These are phyloP conservation scores for Hondaea fermentalgiana DNA, from an alignment of 108 stramenopile genomes.

Conservation along the genomic window DNA sequence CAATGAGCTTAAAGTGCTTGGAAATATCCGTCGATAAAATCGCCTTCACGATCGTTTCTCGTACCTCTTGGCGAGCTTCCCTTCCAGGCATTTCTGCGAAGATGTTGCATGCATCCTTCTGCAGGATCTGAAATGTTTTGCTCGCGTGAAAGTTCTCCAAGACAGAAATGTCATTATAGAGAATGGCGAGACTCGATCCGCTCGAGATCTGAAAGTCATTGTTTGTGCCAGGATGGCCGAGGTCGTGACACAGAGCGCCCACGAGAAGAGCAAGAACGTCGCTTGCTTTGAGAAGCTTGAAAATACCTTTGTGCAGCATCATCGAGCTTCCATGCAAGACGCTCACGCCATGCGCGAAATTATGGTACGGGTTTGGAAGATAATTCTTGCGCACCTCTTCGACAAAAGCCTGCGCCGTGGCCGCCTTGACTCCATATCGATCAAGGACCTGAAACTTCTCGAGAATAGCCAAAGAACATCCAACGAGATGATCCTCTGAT, in stretches of 20 bases:
- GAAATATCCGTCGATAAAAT: slow-evolving; percentile 45
- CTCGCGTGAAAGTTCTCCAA: slow-evolving; percentile 50
- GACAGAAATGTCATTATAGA: slow-evolving; percentile 46
- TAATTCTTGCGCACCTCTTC: not conserved
- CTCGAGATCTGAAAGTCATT: slow-evolving; percentile 43
- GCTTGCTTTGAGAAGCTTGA: not conserved
- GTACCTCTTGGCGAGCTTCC: not conserved
- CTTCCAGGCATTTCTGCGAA: not conserved
- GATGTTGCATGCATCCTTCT: slow-evolving; percentile 29
- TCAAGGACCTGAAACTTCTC: not conserved
- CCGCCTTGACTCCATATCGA: not conserved
- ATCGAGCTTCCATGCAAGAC: not conserved
- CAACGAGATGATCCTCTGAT: not conserved
- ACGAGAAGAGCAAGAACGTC: slow-evolving; percentile 40
- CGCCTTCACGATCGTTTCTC: slow-evolving; percentile 36
- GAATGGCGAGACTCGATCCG: slow-evolving; percentile 30
- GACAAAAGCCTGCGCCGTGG: not conserved
- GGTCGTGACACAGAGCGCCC: slow-evolving; percentile 46
- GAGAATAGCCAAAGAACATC: not conserved
- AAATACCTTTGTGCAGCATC: not conserved
- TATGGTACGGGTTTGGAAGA: not conserved
- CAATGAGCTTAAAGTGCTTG: slow-evolving; percentile 38
- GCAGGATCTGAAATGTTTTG: slow-evolving; percentile 37
- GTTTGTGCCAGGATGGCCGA: slow-evolving; percentile 47
- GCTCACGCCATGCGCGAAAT: not conserved